These are phyloP conservation scores for Dendrobium catenatum DNA, from an alignment of 106 monocot species.

Conservation along the genomic window DNA sequence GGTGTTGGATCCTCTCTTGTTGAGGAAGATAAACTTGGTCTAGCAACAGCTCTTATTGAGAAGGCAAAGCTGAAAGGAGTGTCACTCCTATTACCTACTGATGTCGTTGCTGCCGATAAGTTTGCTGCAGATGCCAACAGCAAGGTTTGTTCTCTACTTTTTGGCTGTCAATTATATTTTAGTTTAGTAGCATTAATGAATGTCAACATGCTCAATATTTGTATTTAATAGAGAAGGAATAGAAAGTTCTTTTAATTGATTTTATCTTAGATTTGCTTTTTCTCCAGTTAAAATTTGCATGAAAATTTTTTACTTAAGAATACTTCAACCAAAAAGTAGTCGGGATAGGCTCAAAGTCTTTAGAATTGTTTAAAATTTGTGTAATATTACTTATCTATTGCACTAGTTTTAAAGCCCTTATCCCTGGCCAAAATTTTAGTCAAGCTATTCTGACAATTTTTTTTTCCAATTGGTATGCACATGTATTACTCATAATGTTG, in stretches of 20 bases:
- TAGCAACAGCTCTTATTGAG: slow-evolving; percentile 57
- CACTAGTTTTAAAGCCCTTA: no score
- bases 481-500: no score
- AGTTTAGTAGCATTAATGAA: background rate
- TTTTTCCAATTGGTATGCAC: no score
- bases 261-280: background rate
- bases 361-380: no score
- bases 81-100: slow-evolving; percentile 48
- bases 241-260: background rate
- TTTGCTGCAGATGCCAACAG: slow-evolving; percentile 73
- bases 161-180: background rate
- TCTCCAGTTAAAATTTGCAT: no score
- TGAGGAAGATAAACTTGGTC: slow-evolving; percentile 67
- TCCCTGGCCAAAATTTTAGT: no score
- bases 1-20: slow-evolving; percentile 62
- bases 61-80: slow-evolving; percentile 64
- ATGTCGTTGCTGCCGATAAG: slow-evolving; percentile 59
- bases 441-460: no score
- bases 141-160: slow-evolving; percentile 34
- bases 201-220: background rate
- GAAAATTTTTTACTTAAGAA: no score
- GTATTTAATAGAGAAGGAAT: background rate
- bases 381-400: no score
- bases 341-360: no score
- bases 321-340: no score